Evolutionary conservation across 2,329 filamentous ascomycete genomes (phyloP).

Genomic region (Zymoseptoria tritici): DNA sequence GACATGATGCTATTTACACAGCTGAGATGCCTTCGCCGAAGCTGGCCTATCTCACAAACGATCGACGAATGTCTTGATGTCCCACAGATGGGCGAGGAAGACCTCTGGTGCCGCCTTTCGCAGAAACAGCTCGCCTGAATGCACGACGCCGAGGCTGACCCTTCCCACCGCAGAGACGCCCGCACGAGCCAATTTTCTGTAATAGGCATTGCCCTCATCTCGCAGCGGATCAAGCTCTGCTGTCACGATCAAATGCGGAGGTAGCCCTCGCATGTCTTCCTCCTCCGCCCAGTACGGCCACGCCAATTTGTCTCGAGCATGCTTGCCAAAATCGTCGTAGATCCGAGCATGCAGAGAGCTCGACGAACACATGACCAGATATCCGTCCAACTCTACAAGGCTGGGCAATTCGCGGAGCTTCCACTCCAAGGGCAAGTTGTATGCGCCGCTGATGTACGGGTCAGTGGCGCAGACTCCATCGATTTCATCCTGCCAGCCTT

Average conservation of each 20-base stretch:
- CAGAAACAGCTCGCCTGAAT: constrained; percentile 15
- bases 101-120: constrained; percentile 10
- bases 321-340: background rate
- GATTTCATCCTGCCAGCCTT: constrained; percentile 17
- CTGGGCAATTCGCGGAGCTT: constrained; percentile 12
- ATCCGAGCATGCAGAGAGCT: constrained; percentile 1
- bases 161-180: constrained; percentile 17
- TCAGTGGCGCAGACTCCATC: constrained; percentile 16
- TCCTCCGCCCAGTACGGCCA: constrained; percentile 22
- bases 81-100: background rate
- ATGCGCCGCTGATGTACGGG: constrained; percentile 18
- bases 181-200: constrained; percentile 16
- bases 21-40: background rate
- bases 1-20: no score
- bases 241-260: constrained; percentile 19
- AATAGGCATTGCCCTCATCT: constrained; percentile 23
- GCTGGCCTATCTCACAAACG: background rate
- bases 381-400: constrained; percentile 21
- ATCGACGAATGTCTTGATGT: background rate
- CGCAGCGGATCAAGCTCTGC: constrained; percentile 25
- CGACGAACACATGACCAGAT: constrained; percentile 13
- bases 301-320: constrained; percentile 15
- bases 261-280: constrained; percentile 20
- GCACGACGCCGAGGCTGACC: constrained; percentile 18
- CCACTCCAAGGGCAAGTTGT: background rate